Base-by-base conservation (phyloP, 176 grass and related monocot species). In the Coix lacrymajobi region DNA sequence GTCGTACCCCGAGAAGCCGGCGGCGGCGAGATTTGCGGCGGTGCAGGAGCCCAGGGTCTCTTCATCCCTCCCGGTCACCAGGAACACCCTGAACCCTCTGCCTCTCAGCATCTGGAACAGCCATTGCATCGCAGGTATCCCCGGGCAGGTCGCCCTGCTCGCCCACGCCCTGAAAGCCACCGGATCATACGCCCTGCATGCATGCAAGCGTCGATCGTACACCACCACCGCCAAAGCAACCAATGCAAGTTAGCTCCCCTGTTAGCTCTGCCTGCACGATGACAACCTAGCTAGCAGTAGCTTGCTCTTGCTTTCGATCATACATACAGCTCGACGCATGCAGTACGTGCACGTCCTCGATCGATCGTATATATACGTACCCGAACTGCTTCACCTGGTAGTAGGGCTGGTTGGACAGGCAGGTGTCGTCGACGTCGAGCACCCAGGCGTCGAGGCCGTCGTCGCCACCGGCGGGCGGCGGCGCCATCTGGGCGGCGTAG, bases 361-460 rank as follows among this genome's bases (percentile, higher is more conserved):
- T 56, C 52, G 52, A 24, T 24, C 52, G 52, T 1, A 28, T 3
- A 4, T 12, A 13, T 7, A 12, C 32, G 33, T 82, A 97, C 88
- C 96, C 92, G 79, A 93, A 98, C 61, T 89, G 90, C 66, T 83
- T 91, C 6, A 79, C 66, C 67, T 88, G 73, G 87, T 93, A 93
- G 87, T 91, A 93, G 5, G 62, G 37, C 58, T 95, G 86, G 73
- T 98, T 98, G 38, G 96, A 98, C 2, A 95, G 57, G 86, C 90
- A 91, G 1, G 96, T 98, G 77, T 98, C 96, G 83, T 98, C 90
- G 68, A 98, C n/a, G 81, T 98, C 92, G 3, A 98, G 17, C 15
- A 95, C 66, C 96, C 96, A 98, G 8, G 92, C 90, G 66, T 98
- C 92, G 66, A 76, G 86, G 1, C 88, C 90, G 29, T 93, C 92